Base-by-base conservation (phyloP, 202 grass and related monocot species). In the Sporobolus alterniflorus region DNA sequence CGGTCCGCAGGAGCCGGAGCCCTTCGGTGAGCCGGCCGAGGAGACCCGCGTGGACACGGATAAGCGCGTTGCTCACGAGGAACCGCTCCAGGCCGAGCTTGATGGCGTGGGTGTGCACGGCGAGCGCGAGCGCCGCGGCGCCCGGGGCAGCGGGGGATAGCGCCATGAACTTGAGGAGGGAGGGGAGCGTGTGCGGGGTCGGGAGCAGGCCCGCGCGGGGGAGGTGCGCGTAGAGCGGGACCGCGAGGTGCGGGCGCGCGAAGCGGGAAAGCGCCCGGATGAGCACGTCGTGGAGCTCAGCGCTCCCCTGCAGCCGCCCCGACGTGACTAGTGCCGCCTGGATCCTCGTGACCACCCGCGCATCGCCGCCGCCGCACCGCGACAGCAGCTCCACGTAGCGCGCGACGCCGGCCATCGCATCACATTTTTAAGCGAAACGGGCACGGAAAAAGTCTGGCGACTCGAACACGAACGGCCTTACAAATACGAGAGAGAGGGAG, bases 21-120 rank as follows among this genome's bases (percentile, higher is more conserved):
- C 73, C 86, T 21, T 91, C 88, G 73, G 67, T 40, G 24, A 85
- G 74, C 9, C 84, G 30, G 82, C 55, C 78, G 42, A 81, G 65
- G 67, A 87, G 63, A 7, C 74, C 57, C 24, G 82, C 88, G 42
- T 95, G 86, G 77, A 92, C 80, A 69, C 81, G 90, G 79, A 90
- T 90, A 67, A 95, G 86, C 51, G 88, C 83, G 79, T 91, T 92
- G 82, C 82, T 89, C 48, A 92, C 85, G 77, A 90, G 86, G 66
- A 88, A 79, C 33, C 62, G 79, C 48, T 64, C 47, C 66, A 92
- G 90, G 49, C 78, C 81, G 77, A 95, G 80, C 85, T 74, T 92
- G 75, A 86, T 18, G 59, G 88, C 85, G 54, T 95, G 88, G 21
- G 87, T 85, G 77, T 92, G 90, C 69, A 85, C 76, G 61, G 85